These are phyloP conservation scores for Vachellia collinsii DNA, from an alignment of 306 rosid species.

Conservation along the genomic window DNA sequence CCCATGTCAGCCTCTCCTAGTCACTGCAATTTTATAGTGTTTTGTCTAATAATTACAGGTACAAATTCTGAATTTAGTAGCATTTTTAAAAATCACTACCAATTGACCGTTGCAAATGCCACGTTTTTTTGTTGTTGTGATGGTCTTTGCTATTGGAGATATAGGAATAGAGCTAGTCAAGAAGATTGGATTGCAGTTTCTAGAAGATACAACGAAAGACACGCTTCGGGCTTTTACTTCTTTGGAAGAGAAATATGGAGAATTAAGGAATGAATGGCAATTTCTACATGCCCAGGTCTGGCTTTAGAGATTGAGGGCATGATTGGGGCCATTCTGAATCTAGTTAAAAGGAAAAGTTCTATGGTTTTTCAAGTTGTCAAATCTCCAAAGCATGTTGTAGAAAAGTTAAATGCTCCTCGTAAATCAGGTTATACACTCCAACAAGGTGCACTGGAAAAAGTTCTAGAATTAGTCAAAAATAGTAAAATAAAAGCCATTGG, in stretches of 20 bases:
- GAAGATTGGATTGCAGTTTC: not conserved
- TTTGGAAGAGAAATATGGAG: slow-evolving; percentile 4
- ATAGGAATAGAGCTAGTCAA: not conserved
- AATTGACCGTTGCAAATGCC: no score
- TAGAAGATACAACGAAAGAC: not conserved
- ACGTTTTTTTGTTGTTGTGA: not conserved
- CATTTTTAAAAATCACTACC: no score
- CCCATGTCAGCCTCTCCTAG: no score
- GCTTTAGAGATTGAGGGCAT: not conserved
- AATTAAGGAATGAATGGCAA: not conserved
- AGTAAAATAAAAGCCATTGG: no score
- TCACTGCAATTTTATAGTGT: no score
- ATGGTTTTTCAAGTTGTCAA: no score
- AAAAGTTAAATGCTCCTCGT: not conserved
- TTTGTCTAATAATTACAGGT: no score
- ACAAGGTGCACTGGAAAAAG: no score
- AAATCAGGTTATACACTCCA: not conserved
- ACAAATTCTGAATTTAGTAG: no score
- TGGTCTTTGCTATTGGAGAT: not conserved
- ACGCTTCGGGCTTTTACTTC: not conserved
- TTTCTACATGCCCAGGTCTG: not conserved
- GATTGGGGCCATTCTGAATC: not conserved
- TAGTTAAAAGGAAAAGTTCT: not conserved
- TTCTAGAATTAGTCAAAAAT: no score
- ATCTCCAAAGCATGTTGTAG: not conserved